Evolutionary conservation across 2,329 filamentous ascomycete species (phyloP).

Genomic region (Dendryphion nanum): DNA sequence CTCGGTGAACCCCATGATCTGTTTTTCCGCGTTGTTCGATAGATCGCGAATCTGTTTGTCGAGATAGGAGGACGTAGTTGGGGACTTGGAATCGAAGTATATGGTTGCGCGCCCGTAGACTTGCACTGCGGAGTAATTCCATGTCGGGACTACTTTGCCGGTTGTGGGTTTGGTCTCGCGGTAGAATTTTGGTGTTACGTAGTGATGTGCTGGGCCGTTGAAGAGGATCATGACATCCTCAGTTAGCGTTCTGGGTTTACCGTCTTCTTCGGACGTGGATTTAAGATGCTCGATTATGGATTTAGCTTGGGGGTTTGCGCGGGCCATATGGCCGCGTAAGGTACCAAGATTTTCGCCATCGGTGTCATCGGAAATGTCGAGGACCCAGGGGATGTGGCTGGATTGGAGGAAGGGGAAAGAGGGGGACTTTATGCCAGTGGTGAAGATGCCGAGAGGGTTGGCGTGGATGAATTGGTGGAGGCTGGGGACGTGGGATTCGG

Average conservation of each 20-base stretch:
- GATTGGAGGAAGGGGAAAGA: slow-evolving; percentile 12
- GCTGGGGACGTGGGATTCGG: slow-evolving; percentile 5
- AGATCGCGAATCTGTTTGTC: slow-evolving; percentile 54
- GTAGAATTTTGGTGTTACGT: slow-evolving; percentile 70
- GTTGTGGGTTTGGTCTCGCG: slow-evolving; percentile 61
- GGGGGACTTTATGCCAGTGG: slow-evolving; percentile 6
- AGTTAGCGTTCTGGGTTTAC: slow-evolving; percentile 11
- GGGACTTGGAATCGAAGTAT: slow-evolving; percentile 51
- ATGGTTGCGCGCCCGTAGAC: slow-evolving; percentile 59
- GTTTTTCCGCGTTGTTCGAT: slow-evolving; percentile 50
- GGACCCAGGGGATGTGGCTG: slow-evolving; percentile 25
- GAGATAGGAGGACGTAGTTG: slow-evolving; percentile 51
- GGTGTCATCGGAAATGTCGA: slow-evolving; percentile 36
- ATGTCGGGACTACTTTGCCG: slow-evolving; percentile 68
- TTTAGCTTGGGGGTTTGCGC: slow-evolving; percentile 63
- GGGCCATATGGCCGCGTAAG: slow-evolving; percentile 62
- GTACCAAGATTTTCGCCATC: slow-evolving; percentile 41
- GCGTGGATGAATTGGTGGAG: slow-evolving; percentile 9
- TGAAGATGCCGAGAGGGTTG: slow-evolving; percentile 12
- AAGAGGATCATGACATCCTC: slow-evolving; percentile 64
- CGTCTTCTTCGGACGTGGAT: slow-evolving; percentile 19
- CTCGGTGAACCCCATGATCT: slow-evolving; percentile 59
- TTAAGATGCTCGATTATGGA: slow-evolving; percentile 53
- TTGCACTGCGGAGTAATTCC: slow-evolving; percentile 68
- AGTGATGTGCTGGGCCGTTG: slow-evolving; percentile 58